A percentile compares a stretch with the other conserved stretches of the same genome.
Evolutionary conservation across 192 early-diverging fungal species (phyloP).

Genomic region (Coemansia sp.): DNA sequence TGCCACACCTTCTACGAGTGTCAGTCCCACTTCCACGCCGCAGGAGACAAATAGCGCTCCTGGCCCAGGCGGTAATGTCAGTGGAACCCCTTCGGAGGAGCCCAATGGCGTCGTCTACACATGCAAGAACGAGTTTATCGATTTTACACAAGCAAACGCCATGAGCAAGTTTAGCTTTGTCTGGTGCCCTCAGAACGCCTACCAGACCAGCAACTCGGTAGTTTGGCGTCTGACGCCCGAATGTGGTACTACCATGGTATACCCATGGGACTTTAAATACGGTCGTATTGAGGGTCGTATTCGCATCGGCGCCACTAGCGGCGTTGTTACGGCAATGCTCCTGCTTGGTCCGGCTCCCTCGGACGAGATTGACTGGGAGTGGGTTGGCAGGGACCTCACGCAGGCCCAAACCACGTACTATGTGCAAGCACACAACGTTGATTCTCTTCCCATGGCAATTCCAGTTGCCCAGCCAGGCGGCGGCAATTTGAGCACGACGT

Average conservation of each 20-base stretch:
- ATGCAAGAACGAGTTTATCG: conserved; percentile 28
- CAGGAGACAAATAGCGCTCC: not conserved
- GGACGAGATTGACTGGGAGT: conserved; percentile 68
- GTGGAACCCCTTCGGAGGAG: conserved; percentile 11
- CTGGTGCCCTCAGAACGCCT: conserved; percentile 53
- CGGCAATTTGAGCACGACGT: conserved; percentile 48
- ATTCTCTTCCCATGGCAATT: conserved; percentile 25
- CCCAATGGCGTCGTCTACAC: conserved; percentile 26
- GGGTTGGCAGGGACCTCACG: conserved; percentile 59
- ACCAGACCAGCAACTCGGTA: conserved; percentile 31
- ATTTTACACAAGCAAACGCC: conserved; percentile 32
- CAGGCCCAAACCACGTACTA: conserved; percentile 59
- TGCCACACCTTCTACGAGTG: not conserved
- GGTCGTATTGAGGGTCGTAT: conserved; percentile 48
- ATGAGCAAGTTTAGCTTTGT: conserved; percentile 39
- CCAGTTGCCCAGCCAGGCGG: conserved; percentile 35
- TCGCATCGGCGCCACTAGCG: conserved; percentile 38
- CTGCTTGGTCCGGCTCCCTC: conserved; percentile 45
- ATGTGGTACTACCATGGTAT: conserved; percentile 49
- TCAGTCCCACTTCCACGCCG: not conserved
- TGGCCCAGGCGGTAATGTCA: not conserved
- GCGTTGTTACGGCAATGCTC: conserved; percentile 58
- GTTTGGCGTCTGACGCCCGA: conserved; percentile 39
- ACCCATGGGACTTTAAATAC: conserved; percentile 32
- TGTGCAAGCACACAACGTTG: conserved; percentile 44